Evolutionary conservation across 805 yeast genomes (phyloP).

Genomic region (Torulaspora indica): DNA sequence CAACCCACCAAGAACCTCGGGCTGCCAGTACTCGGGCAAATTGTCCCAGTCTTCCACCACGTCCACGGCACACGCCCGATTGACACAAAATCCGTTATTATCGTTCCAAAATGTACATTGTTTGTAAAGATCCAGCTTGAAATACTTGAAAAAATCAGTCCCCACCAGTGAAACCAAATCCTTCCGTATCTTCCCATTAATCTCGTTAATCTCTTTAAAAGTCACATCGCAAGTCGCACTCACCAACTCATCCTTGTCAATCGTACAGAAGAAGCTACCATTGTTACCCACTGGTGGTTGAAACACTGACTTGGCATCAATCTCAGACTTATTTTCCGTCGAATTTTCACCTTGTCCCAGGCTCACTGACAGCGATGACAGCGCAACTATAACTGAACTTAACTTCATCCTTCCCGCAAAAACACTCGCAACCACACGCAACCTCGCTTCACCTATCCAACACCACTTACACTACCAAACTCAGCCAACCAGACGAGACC

Average conservation of each 20-base stretch:
- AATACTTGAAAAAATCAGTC: slow-evolving; percentile 82
- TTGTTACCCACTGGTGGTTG: slow-evolving; percentile 5
- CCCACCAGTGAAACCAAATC: slow-evolving; percentile 53
- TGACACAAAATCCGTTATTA: slow-evolving; percentile 74
- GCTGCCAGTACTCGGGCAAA: slow-evolving; percentile 68
- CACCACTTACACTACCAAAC: background rate
- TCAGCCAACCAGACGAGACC: background rate
- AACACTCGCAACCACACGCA: background rate
- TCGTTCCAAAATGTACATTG: slow-evolving; percentile 86
- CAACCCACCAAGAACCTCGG: slow-evolving; percentile 53
- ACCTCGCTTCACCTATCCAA: background rate
- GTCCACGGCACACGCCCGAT: slow-evolving; percentile 86
- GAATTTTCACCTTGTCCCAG: background rate
- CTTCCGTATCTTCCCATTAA: slow-evolving; percentile 52
- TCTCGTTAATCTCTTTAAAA: slow-evolving; percentile 46
- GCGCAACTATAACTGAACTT: background rate
- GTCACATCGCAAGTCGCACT: slow-evolving; percentile 40
- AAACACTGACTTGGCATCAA: slow-evolving; percentile 4
- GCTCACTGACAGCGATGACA: background rate
- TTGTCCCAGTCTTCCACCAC: slow-evolving; percentile 68
- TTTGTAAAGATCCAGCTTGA: slow-evolving; percentile 75
- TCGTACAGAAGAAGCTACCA: slow-evolving; percentile 31
- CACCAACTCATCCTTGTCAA: slow-evolving; percentile 32
- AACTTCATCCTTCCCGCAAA: background rate
- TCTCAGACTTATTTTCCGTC: background rate